Base-by-base conservation (phyloP, 139 green algal species). In the Coelastrella sp. region DNA sequence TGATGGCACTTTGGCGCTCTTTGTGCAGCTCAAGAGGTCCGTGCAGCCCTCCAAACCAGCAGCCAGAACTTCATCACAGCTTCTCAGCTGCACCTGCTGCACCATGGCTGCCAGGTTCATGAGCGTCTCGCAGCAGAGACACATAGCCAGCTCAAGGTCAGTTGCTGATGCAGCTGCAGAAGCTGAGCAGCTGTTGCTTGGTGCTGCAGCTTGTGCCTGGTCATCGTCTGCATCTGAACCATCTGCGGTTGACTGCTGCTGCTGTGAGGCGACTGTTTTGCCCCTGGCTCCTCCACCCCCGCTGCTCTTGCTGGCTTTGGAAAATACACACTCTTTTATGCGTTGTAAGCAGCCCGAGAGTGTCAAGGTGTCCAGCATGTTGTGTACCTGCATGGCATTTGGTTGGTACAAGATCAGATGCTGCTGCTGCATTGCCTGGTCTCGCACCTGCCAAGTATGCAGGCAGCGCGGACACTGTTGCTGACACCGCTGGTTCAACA, bases 91-190 rank as follows among this genome's bases (percentile, higher is more conserved):
- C 76, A 90, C 72, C 17, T 74, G 15, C 22, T 81, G 63, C 20
- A 90, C 59, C 24, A 90, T 57, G 25, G 83, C 87, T 15, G 90
- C 88, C n/a, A 95, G 85, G 49, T 93, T 94, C 20, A 15, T 68
- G 22, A 94, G 74, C 11, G 89, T 75, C 20, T 87, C 76, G 11
- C 84, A 76, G 27, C 84, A 85, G 76, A 96, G 68, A 89, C 78
- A 81, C 11, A 79, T 15, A n/a, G 88, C 19, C 7, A 65, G 22
- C 76, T 87, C 80, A n/a, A 25, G 22, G 57, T 88, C 89, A 7
- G 60, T 74, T 60, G 82, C 59, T 7, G 68, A 87, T 20, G 20
- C 65, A n/a, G 78, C 66, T 22, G 17, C 56, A 68, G 19, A 25
- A 22, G 6, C 85, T 59, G 58, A 58, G 22, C n/a, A 27, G 25